phyloP scores from a whole-genome alignment of 257 asterid genomes.

The Penstemon newberryi region DNA sequence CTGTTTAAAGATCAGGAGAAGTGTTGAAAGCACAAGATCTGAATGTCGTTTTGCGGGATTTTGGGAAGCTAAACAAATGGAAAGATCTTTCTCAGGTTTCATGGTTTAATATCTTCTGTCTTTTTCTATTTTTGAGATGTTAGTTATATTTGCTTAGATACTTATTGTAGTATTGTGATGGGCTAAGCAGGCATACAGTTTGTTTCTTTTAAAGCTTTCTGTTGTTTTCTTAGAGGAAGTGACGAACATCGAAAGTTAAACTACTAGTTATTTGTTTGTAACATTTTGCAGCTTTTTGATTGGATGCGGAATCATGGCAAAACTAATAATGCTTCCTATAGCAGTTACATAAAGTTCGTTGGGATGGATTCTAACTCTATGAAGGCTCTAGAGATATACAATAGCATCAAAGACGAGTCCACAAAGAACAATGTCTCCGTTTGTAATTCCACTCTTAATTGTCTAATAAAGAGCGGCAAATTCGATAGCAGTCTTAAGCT shows the following conservation, averaged over 20 bases:
- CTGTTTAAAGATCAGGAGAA: constrained; percentile 64
- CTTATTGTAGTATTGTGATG: constrained; percentile 1
- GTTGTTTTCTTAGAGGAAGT: constrained; percentile 7
- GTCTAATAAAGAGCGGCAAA: constrained; percentile 72
- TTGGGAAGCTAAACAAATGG: constrained; percentile 67
- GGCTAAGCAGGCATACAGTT: neutral
- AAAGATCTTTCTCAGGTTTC: constrained; percentile 79
- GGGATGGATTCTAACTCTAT: constrained; percentile 63
- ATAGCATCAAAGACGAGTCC: constrained; percentile 60
- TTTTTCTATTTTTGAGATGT: constrained; percentile 11
- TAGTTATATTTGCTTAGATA: constrained; percentile 17
- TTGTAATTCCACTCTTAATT: constrained; percentile 78
- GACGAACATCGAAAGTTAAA: neutral
- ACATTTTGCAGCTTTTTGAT: constrained; percentile 74
- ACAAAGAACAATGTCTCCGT: constrained; percentile 70
- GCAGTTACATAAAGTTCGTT: constrained; percentile 75
- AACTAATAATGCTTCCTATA: constrained; percentile 81
- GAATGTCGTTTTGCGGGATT: constrained; percentile 81
- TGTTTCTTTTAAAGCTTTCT: neutral
- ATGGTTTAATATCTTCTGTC: constrained; percentile 22
- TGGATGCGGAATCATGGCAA: constrained; percentile 89
- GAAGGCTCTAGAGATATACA: constrained; percentile 71
- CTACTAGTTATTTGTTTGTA: constrained; percentile 15
- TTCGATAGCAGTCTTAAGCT: constrained; percentile 72
- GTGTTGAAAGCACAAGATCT: constrained; percentile 66